Evolutionary conservation across 306 rosid genomes (phyloP).

Genomic region (Crotalaria pallida): DNA sequence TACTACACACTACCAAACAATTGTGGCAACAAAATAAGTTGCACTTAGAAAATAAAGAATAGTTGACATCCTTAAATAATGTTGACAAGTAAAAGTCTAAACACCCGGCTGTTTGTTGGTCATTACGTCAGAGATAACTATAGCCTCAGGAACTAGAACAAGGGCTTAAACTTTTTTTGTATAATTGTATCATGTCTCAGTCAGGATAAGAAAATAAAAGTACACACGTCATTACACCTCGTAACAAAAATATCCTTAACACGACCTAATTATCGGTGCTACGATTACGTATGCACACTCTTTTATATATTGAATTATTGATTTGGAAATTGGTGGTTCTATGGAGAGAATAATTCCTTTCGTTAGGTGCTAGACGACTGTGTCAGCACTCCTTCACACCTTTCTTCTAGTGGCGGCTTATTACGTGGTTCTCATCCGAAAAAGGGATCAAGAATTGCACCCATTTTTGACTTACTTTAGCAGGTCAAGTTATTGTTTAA

Average conservation of each 20-base stretch:
- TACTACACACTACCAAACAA: no score
- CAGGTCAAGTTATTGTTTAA: no score
- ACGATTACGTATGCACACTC: neutral
- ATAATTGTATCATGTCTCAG: no score
- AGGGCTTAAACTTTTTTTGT: neutral
- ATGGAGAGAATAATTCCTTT: neutral
- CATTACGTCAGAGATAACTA: neutral
- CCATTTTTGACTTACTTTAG: no score
- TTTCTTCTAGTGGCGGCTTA: neutral
- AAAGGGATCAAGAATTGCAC: no score
- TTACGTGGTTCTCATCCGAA: no score
- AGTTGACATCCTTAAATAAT: no score
- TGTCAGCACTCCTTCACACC: neutral
- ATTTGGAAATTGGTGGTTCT: neutral
- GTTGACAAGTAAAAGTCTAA: neutral
- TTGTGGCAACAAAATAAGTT: no score
- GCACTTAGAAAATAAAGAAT: no score
- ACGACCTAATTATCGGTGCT: neutral
- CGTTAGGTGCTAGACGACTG: conserved; percentile 5
- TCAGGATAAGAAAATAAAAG: neutral
- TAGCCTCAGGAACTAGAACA: neutral
- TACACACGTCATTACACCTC: neutral
- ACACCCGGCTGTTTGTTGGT: neutral
- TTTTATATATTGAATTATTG: neutral
- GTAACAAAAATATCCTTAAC: neutral